These are phyloP conservation scores for Chytriomyces sp. DNA, from an alignment of 192 early-diverging fungal species.

Conservation along the genomic window DNA sequence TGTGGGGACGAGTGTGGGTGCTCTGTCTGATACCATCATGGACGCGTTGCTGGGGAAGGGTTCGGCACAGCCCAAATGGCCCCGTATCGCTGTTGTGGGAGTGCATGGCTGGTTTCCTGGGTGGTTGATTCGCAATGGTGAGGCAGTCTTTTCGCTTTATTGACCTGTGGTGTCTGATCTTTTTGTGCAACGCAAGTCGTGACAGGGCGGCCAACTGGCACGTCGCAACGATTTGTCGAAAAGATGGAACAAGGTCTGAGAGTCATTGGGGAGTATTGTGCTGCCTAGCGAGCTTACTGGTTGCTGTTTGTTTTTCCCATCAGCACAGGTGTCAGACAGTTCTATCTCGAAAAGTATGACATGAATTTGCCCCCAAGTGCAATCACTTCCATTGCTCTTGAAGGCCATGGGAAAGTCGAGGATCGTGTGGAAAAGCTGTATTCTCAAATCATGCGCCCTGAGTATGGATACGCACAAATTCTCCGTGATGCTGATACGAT, in stretches of 20 bases:
- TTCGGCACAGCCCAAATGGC: neutral
- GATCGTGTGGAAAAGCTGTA: conserved; percentile 84
- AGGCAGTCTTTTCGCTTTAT: neutral
- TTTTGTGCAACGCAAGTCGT: conserved; percentile 57
- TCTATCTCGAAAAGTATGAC: conserved; percentile 44
- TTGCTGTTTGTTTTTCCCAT: neutral
- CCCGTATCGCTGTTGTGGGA: conserved; percentile 68
- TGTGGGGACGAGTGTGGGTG: neutral
- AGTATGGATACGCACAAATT: conserved; percentile 34
- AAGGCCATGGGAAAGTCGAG: conserved; percentile 91
- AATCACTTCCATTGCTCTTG: conserved; percentile 81
- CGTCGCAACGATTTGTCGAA: conserved; percentile 84
- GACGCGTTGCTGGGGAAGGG: neutral
- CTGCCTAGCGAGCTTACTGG: neutral
- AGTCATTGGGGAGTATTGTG: neutral
- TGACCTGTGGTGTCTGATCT: neutral
- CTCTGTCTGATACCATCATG: neutral
- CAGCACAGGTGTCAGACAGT: conserved; percentile 27
- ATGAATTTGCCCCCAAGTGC: conserved; percentile 44
- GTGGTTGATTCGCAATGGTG: conserved; percentile 50
- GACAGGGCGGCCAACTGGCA: conserved; percentile 93
- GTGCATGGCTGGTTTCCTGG: conserved; percentile 68
- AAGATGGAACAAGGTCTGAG: conserved; percentile 74
- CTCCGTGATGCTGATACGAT: conserved; percentile 72
- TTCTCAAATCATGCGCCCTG: conserved; percentile 65